Conservation (phyloP, 129 eudicot species). For the Mikania micrantha region DNA sequence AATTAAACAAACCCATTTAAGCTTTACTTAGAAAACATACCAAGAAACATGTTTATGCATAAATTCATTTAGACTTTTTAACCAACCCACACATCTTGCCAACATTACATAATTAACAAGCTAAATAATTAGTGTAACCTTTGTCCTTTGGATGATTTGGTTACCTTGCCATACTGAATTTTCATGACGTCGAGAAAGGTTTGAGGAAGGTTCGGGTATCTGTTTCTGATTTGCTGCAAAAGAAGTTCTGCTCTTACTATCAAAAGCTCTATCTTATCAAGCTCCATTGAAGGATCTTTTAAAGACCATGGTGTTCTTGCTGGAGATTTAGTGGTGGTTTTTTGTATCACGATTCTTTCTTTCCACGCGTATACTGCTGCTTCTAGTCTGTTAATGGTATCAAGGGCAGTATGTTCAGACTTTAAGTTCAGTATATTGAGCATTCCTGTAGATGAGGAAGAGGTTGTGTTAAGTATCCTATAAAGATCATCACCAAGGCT, state of each 20-base stretch:
- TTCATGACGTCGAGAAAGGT: conserved; percentile 72
- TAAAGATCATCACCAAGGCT: conserved; percentile 85
- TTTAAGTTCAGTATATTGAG: conserved; percentile 43
- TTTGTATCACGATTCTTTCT: conserved; percentile 49
- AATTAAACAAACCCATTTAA: too few relatives aligned
- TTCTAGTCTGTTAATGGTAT: conserved; percentile 71
- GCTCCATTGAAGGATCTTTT: conserved; percentile 55
- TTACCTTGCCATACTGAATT: conserved; percentile 82
- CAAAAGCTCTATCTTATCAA: conserved; percentile 52
- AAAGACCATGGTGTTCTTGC: conserved; percentile 77
- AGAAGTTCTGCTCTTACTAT: conserved; percentile 53
- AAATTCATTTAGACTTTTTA: too few relatives aligned
- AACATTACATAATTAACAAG: too few relatives aligned
- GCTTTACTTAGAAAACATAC: too few relatives aligned
- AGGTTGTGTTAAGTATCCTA: conserved; percentile 47
- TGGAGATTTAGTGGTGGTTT: conserved; percentile 46
- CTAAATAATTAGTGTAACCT: too few relatives aligned
- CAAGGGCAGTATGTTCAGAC: conserved; percentile 66
- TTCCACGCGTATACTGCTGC: conserved; percentile 73
- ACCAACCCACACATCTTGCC: too few relatives aligned
- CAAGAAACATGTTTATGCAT: too few relatives aligned
- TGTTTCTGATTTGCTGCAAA: conserved; percentile 44
- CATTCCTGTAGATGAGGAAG: conserved; percentile 43
- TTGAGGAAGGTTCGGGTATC: conserved; percentile 79
- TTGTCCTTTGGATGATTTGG: too few relatives aligned